Conservation (phyloP, 2,329 filamentous ascomycete species). For the Fusarium protoensiforme region DNA sequence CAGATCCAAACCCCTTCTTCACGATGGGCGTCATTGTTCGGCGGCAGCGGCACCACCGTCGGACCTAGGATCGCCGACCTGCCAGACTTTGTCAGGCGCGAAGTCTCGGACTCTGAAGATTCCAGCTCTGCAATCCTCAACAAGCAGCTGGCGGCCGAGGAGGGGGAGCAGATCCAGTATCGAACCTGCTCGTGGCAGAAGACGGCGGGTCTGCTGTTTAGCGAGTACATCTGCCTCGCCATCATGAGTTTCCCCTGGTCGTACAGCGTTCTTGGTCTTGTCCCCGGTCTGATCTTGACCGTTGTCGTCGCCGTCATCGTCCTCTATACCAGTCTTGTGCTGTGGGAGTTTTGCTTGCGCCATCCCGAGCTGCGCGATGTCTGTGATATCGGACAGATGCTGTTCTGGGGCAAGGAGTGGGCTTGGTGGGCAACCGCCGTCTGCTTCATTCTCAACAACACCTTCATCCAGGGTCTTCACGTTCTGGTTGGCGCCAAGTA, state of each 20-base stretch:
- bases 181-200: constrained; percentile 95
- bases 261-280: constrained; percentile 86
- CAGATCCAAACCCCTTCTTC: constrained; percentile 37
- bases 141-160: constrained; percentile 80
- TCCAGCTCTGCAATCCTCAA: constrained; percentile 62
- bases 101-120: constrained; percentile 56
- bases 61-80: constrained; percentile 65
- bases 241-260: constrained; percentile 98
- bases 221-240: constrained; percentile 90
- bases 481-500: constrained; percentile 88
- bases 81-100: constrained; percentile 48
- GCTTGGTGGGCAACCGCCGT: constrained; percentile 76
- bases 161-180: constrained; percentile 86
- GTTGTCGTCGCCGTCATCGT: constrained; percentile 81
- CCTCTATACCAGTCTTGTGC: constrained; percentile 74
- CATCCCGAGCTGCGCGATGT: constrained; percentile 93
- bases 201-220: constrained; percentile 91
- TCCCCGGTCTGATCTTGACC: constrained; percentile 86
- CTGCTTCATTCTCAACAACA: constrained; percentile 96
- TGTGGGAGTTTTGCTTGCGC: constrained; percentile 88
- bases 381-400: constrained; percentile 94
- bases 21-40: constrained; percentile 50
- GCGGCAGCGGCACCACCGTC: constrained; percentile 54
- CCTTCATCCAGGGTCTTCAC: constrained; percentile 86
- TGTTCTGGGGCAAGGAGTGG: constrained; percentile 87